A percentile compares a stretch with the other conserved stretches of the same genome.
These are phyloP conservation scores for Tulasnella sp. DNA, from an alignment of 768 basidiomycete genomes.

Conservation along the genomic window DNA sequence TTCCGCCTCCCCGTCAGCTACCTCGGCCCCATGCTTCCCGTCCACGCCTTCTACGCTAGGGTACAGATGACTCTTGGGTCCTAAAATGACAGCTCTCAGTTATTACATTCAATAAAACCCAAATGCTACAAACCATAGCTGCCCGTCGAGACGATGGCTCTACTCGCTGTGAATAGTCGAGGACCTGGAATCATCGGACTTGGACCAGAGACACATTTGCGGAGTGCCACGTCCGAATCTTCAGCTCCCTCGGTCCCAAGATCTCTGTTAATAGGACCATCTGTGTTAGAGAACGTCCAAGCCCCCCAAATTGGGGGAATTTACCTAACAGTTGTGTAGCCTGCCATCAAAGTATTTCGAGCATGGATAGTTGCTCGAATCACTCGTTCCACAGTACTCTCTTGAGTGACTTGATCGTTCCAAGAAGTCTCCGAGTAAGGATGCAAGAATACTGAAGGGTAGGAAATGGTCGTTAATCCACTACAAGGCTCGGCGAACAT, in stretches of 20 bases:
- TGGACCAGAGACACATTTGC: constrained; percentile 46
- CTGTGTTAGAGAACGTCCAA: not conserved
- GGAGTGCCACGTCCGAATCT: constrained; percentile 52
- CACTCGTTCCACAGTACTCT: constrained; percentile 50
- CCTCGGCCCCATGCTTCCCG: constrained; percentile 49
- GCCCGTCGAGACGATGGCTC: constrained; percentile 54
- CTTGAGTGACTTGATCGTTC: constrained; percentile 54
- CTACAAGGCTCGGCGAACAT: constrained; percentile 28
- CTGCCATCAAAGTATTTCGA: constrained; percentile 48
- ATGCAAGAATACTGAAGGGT: constrained; percentile 46
- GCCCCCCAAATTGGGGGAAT: constrained; percentile 8
- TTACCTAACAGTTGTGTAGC: constrained; percentile 56
- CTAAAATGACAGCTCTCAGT: constrained; percentile 29
- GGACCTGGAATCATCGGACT: constrained; percentile 51
- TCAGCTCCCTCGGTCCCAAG: constrained; percentile 61
- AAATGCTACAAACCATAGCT: constrained; percentile 41
- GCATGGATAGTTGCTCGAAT: constrained; percentile 56
- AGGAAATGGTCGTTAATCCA: not conserved
- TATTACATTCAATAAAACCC: not conserved
- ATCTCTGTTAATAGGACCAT: constrained; percentile 36
- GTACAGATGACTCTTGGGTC: constrained; percentile 45
- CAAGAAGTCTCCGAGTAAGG: constrained; percentile 53
- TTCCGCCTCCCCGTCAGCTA: constrained; percentile 49
- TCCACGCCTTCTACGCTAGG: constrained; percentile 47
- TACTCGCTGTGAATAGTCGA: constrained; percentile 51